Base-by-base conservation (phyloP, 208 protist genomes). In the Naegleria lovaniensis region DNA sequence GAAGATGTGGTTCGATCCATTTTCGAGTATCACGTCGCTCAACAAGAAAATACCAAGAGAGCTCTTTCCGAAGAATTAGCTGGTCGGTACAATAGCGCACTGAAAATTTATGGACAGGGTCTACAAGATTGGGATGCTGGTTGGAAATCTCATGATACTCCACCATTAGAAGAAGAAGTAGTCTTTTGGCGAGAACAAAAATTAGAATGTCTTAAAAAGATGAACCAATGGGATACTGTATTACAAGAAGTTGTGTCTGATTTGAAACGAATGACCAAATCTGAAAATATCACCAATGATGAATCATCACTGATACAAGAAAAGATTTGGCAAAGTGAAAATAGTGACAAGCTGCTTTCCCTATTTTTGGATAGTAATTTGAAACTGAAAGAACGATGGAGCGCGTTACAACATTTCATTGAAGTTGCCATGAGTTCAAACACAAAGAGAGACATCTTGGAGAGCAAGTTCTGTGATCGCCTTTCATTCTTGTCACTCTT, bases 1-100 rank as follows among this genome's bases (percentile, higher is more conserved):
- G 91, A 94, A 29, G 94, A 96, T 91, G 88, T 95, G 0, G 85
- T 95, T 43, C 38, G 90, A 15, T 93, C 92, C 40, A 67, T 96
- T 22, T 93, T 93, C 39, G 92, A 95, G 16, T 93, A 93, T 52
- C 83, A 94, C 86, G 91, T 92, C 25, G 40, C 89, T 36, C n/a
- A 90, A 5, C 58, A 94, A 59, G 22, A 41, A 6, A 33, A 89
- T 33, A 94, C 94, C 43, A 91, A 92, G 38, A 43, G 91, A n/a
- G 94, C 94, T 13, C 51, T 96, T 2, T 75, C 94, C 36, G 85
- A 55, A 36, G 93, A 96, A 79, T 55, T 59, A 3, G 55, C 85
- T 52, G 93, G 93, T 19, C 88, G 95, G 83, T 95, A 93, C 83
- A 84, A 92, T 29, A 39, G 51, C 39, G 94, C 95, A 15, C 67